A percentile compares a stretch with the other conserved stretches of the same genome.
These are phyloP conservation scores for Trametes elegans DNA, from an alignment of 768 basidiomycete species.

Conservation along the genomic window DNA sequence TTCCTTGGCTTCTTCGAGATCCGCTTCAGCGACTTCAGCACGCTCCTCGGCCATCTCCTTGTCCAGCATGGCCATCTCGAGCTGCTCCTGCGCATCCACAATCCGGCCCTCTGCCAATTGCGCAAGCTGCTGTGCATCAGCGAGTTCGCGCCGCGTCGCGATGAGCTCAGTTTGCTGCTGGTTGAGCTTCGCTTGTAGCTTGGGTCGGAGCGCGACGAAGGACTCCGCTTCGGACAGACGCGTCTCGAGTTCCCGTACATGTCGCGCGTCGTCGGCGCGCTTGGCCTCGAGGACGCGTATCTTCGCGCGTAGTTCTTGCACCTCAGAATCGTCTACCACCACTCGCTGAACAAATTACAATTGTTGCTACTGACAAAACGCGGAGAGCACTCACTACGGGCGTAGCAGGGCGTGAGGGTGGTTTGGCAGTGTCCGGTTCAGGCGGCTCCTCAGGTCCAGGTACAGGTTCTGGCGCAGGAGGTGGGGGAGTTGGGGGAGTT, in stretches of 20 bases:
- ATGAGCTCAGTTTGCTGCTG: constrained; percentile 79
- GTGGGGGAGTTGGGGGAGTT: neutral
- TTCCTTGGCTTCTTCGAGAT: constrained; percentile 79
- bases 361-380: constrained; percentile 12
- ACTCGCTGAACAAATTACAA: constrained; percentile 20
- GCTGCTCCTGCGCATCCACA: constrained; percentile 80
- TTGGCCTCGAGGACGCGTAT: constrained; percentile 83
- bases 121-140: constrained; percentile 74
- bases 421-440: neutral
- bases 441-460: constrained; percentile 11
- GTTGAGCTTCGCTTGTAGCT: constrained; percentile 85
- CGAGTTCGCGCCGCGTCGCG: constrained; percentile 68
- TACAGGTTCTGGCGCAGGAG: constrained; percentile 3
- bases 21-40: constrained; percentile 74
- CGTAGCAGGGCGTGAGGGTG: constrained; percentile 18
- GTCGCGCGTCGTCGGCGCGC: constrained; percentile 82
- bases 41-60: constrained; percentile 96
- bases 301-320: constrained; percentile 81
- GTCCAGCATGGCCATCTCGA: constrained; percentile 94
- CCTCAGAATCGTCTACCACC: constrained; percentile 53
- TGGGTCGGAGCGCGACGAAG: constrained; percentile 82
- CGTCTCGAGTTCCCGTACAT: constrained; percentile 79
- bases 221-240: constrained; percentile 83
- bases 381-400: constrained; percentile 22
- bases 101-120: constrained; percentile 68